phyloP scores from a whole-genome alignment of 805 yeast genomes.

The Lachancea lanzarotensis region DNA sequence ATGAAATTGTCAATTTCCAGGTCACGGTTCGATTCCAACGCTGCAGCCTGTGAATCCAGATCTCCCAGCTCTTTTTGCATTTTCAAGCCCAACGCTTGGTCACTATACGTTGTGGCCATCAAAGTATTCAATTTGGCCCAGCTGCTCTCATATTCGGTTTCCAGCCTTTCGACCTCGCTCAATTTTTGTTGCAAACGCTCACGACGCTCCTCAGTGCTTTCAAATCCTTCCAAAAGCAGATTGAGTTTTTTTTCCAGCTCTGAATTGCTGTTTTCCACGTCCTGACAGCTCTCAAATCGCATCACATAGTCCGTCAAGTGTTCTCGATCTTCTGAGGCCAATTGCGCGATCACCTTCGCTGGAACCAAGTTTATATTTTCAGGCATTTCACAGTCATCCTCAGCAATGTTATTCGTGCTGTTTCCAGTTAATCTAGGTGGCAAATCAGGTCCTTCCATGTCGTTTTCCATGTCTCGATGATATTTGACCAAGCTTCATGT shows the following conservation, averaged over 20 bases:
- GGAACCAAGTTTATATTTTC: constrained; percentile 21
- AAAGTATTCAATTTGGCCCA: constrained; percentile 35
- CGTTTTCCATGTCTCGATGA: background rate
- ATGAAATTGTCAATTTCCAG: constrained; percentile 37
- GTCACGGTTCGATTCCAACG: constrained; percentile 14
- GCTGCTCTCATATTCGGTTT: constrained; percentile 26
- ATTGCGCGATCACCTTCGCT: constrained; percentile 18
- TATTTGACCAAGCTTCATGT: too few species aligned
- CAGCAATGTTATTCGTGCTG: background rate
- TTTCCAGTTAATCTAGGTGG: constrained; percentile 5
- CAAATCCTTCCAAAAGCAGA: constrained; percentile 19
- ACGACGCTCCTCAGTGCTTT: constrained; percentile 23
- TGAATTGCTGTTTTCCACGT: constrained; percentile 6
- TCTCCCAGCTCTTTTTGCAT: constrained; percentile 30
- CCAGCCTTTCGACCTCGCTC: constrained; percentile 23
- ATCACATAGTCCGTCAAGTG: constrained; percentile 20
- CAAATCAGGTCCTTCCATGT: constrained; percentile 6
- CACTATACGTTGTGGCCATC: constrained; percentile 37
- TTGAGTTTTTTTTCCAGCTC: constrained; percentile 13
- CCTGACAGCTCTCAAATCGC: constrained; percentile 19
- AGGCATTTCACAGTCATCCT: constrained; percentile 13
- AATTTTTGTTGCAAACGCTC: constrained; percentile 23
- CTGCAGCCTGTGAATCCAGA: constrained; percentile 24
- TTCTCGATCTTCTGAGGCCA: constrained; percentile 14
- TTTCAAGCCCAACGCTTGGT: constrained; percentile 29